Evolutionary conservation across 768 basidiomycete species (phyloP), one percentile per base, ranked within the genome.

Genomic region (Hericium rajendrae): DNA sequence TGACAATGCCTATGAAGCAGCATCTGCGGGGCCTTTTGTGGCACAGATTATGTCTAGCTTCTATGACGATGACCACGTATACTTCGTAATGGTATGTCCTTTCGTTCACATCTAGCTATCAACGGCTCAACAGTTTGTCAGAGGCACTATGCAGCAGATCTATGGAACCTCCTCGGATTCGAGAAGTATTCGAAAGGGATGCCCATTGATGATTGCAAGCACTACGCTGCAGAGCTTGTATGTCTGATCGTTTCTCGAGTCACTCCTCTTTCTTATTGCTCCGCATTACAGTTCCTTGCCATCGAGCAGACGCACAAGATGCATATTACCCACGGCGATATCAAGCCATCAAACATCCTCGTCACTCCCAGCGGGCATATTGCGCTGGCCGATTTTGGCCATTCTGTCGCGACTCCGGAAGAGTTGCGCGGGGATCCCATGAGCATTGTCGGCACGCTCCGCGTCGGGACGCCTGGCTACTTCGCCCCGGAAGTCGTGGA

Each of bases 281-380:
- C 4, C 24, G 18, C 18, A 16, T 32, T 0, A 52, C 22, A 64
- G 63, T 12, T 57, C 13, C 16, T 57, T n/a, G 61, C 50, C 22
- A 55, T 65, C 51, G 53, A 16, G n/a, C 76, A 76, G 57, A 65
- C 78, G 6, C 66, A 76, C 32, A 55, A 66, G 1, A 70, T 70
- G 57, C 65, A 72, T 59, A 65, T 79, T 20, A 75, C 77, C 46
- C 78, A 79, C 59, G 70, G 78, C 20, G 77, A 79, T 65, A 73
- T 79, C 69, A 79, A 79, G 67, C 77, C 77, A 4, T 70, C 71
- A 63, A 70, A 70, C 22, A 59, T 69, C 48, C 58, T 62, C 48
- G 49, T 64, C 51, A 53, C 57, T 2, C 22, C 37, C 9, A 24
- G 51, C 8, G 62, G 62, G 40, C 61, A 62, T 46, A 57, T 62